Percentiles rank a stretch among this genome's conserved stretches.
These are phyloP conservation scores for Solanum hybrid DNA, from an alignment of 305 asterid species.

Conservation along the genomic window DNA sequence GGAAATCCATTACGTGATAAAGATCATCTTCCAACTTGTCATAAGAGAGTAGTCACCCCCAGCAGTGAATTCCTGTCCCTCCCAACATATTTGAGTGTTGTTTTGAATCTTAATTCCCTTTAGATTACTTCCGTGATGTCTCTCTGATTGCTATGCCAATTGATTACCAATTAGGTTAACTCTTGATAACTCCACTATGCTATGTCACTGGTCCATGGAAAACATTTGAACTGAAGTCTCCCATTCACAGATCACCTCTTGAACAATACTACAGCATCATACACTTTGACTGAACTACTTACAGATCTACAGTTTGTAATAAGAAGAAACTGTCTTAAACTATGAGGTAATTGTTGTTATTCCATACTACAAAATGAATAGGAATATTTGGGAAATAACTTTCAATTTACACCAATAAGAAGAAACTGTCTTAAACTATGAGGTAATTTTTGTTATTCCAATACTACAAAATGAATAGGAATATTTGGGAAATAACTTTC, in stretches of 20 bases:
- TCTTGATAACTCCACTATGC: background rate
- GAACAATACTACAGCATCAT: background rate
- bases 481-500: background rate
- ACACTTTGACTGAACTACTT: background rate
- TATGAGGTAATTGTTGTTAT: background rate
- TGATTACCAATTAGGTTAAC: background rate
- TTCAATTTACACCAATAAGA: background rate
- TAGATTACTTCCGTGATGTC: background rate
- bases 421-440: background rate
- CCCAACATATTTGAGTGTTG: background rate
- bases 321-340: background rate
- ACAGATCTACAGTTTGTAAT: background rate
- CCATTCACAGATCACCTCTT: background rate
- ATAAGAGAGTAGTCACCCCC: background rate
- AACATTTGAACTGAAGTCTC: background rate
- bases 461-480: background rate
- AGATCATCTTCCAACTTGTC: background rate
- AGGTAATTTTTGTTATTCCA: background rate
- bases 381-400: background rate
- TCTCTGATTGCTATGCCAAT: background rate
- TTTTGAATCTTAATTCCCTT: background rate
- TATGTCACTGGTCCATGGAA: background rate
- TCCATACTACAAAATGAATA: background rate
- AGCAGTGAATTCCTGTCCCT: background rate
- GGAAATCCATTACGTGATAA: background rate